phyloP scores from a whole-genome alignment of 2,329 filamentous ascomycete species.

The Volutella citrinella region DNA sequence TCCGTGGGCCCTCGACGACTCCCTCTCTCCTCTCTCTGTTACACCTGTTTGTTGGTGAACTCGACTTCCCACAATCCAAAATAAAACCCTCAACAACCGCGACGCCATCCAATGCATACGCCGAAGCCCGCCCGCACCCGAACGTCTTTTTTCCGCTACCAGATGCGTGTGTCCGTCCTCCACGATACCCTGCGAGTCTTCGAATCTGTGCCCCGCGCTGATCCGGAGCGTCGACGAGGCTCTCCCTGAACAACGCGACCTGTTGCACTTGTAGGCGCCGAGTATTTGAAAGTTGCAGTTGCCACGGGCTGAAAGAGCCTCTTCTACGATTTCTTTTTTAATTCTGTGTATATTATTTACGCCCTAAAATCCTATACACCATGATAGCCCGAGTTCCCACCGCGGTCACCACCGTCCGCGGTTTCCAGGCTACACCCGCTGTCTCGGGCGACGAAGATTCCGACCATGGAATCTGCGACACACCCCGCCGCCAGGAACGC shows the following conservation, averaged over 20 bases:
- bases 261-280: conserved; percentile 16
- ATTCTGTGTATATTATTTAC: too few relatives aligned
- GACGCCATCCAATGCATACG: conserved; percentile 63
- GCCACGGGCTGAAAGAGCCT: conserved; percentile 17
- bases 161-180: conserved; percentile 55
- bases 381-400: conserved; percentile 48
- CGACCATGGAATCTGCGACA: conserved; percentile 42
- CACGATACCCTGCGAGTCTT: conserved; percentile 47
- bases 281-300: conserved; percentile 17
- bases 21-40: conserved; percentile 13
- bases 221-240: conserved; percentile 59
- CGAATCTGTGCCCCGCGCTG: conserved; percentile 51
- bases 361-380: conserved; percentile 20
- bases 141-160: conserved; percentile 50
- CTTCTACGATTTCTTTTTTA: too few relatives aligned
- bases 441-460: conserved; percentile 58
- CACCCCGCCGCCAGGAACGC: conserved; percentile 33
- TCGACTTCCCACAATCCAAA: too few relatives aligned
- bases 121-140: conserved; percentile 42
- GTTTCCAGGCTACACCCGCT: conserved; percentile 52
- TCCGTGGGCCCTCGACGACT: conserved; percentile 8
- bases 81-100: too few relatives aligned
- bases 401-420: conserved; percentile 54
- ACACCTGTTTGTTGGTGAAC: conserved; percentile 29
- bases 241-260: conserved; percentile 36